phyloP scores from a whole-genome alignment of 2,329 filamentous ascomycete species.

The Aureobasidium namibiae region DNA sequence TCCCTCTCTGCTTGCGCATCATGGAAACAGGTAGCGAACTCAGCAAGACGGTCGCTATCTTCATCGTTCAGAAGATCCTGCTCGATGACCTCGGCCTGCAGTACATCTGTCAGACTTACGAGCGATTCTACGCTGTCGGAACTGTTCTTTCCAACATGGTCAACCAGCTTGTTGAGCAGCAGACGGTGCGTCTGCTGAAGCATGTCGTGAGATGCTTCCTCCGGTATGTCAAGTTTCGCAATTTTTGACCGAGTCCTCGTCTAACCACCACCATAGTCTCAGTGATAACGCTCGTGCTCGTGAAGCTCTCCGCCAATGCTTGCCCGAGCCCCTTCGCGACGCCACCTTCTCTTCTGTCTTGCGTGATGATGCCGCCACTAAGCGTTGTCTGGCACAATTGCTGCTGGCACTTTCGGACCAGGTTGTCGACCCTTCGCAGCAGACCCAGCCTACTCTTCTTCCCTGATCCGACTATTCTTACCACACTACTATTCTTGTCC shows the following conservation, averaged over 20 bases:
- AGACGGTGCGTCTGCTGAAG: conserved; percentile 91
- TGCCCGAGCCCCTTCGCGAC: conserved; percentile 96
- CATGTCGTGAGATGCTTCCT: conserved; percentile 97
- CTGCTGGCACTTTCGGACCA: conserved; percentile 87
- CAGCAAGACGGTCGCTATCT: conserved; percentile 98
- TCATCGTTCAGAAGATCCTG: conserved; percentile 98
- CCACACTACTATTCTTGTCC: conserved; percentile 3
- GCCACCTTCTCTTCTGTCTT: conserved; percentile 95
- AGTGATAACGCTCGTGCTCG: conserved; percentile 94
- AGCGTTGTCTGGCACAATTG: conserved; percentile 93
- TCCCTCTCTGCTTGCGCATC: conserved; percentile 91
- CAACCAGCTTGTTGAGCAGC: conserved; percentile 90
- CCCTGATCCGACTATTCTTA: conserved; percentile 4
- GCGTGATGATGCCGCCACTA: conserved; percentile 92
- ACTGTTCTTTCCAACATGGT: conserved; percentile 99
- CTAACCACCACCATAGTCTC: conserved; percentile 47
- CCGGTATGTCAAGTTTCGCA: conserved; percentile 51
- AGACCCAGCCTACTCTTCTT: conserved; percentile 8
- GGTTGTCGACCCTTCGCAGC: conserved; percentile 18
- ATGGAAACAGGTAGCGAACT: conserved; percentile 99
- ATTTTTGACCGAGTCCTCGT: background rate
- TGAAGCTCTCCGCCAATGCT: conserved; percentile 88
- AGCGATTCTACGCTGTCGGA: conserved; percentile 95
- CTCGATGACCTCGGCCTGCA: conserved; percentile 93
- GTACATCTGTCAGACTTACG: conserved; percentile 98